phyloP scores from a whole-genome alignment of 2,329 filamentous ascomycete genomes.

The Fusarium solani-melongenae region DNA sequence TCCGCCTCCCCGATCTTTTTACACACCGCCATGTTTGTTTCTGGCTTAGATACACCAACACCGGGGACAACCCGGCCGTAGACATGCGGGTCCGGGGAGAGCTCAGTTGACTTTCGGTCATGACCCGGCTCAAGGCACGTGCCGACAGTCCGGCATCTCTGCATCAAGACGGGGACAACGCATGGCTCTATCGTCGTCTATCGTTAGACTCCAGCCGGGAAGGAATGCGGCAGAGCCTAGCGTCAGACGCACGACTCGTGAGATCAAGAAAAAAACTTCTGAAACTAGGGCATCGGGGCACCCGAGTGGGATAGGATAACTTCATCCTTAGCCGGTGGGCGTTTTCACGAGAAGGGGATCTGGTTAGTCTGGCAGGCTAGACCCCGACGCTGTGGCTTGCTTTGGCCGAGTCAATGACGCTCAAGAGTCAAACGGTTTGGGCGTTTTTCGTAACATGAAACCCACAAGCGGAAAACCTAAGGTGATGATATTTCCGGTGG shows the following conservation, averaged over 20 bases:
- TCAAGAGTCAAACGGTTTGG: not conserved
- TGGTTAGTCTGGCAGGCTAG: not conserved
- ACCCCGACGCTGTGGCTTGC: not conserved
- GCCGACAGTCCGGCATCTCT: not conserved
- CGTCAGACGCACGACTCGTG: constrained; percentile 20
- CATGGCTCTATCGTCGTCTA: not conserved
- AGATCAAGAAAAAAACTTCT: not conserved
- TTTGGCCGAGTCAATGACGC: not conserved
- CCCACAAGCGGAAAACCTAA: not conserved
- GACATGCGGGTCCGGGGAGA: not conserved
- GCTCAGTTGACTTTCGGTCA: not conserved
- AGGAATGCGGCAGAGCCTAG: constrained; percentile 20
- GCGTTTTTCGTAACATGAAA: not conserved
- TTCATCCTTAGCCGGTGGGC: not conserved
- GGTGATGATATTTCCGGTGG: not conserved
- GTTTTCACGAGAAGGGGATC: constrained; percentile 1
- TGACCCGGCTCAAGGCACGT: not conserved
- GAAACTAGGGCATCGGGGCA: constrained; percentile 19
- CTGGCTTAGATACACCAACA: not conserved
- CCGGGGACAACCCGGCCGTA: not conserved
- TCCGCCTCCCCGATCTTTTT: not conserved
- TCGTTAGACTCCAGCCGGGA: not conserved
- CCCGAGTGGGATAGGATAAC: constrained; percentile 8
- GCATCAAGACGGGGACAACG: not conserved
- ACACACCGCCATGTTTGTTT: not conserved